phyloP scores from a whole-genome alignment of 192 early-diverging fungal genomes.

The Thamnidium elegans region DNA sequence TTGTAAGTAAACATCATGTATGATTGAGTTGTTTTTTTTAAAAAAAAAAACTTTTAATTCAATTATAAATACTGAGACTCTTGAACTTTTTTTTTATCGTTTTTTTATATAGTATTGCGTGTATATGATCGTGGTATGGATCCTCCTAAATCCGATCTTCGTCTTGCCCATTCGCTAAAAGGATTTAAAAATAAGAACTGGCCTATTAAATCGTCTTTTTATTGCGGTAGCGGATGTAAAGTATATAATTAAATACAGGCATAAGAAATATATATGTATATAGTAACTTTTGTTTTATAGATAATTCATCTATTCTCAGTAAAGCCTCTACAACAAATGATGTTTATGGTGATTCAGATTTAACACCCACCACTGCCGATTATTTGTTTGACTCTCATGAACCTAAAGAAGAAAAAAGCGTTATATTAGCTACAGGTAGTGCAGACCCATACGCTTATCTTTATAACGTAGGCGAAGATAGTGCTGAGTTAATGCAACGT shows the following conservation, averaged over 20 bases:
- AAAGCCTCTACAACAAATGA: conserved; percentile 16
- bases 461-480: conserved; percentile 60
- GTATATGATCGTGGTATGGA: conserved; percentile 89
- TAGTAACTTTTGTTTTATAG: conserved; percentile 3
- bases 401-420: conserved; percentile 48
- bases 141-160: conserved; percentile 64
- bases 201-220: conserved; percentile 91
- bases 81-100: too few species aligned
- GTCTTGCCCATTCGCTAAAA: conserved; percentile 79
- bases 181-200: conserved; percentile 94
- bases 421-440: conserved; percentile 76
- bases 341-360: conserved; percentile 21
- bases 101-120: conserved; percentile 63
- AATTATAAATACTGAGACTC: too few species aligned
- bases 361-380: conserved; percentile 8
- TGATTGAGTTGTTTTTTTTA: background rate
- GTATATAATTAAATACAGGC: background rate
- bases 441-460: conserved; percentile 83
- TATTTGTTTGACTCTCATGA: conserved; percentile 42
- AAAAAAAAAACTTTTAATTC: too few species aligned
- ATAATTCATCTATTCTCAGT: conserved; percentile 37
- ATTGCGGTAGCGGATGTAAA: conserved; percentile 67
- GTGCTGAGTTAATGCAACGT: conserved; percentile 67
- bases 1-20: conserved; percentile 40
- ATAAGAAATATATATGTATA: background rate